These are phyloP conservation scores for Clarireedia paspali DNA, from an alignment of 2,329 filamentous ascomycete species.

Conservation along the genomic window DNA sequence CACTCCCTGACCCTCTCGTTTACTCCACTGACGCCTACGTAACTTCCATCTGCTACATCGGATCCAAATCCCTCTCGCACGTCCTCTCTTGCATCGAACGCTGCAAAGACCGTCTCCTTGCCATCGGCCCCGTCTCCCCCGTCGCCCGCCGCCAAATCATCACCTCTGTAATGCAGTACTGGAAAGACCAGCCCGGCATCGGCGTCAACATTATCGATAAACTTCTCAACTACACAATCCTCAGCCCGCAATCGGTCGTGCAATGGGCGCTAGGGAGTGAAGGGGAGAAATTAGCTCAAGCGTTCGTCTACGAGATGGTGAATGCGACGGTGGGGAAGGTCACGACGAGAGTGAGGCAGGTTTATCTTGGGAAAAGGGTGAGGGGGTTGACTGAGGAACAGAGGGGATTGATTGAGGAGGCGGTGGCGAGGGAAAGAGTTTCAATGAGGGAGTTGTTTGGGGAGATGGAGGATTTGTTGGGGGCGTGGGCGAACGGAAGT, in stretches of 20 bases:
- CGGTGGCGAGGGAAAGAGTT: constrained; percentile 59
- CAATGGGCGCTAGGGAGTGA: constrained; percentile 75
- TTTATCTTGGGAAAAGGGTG: constrained; percentile 56
- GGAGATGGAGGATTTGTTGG: constrained; percentile 70
- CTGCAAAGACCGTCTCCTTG: constrained; percentile 79
- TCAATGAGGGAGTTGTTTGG: constrained; percentile 75
- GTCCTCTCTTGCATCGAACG: constrained; percentile 93
- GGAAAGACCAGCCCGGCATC: constrained; percentile 85
- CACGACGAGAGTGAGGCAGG: constrained; percentile 74
- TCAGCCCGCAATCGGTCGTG: constrained; percentile 77
- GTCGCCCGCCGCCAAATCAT: constrained; percentile 82
- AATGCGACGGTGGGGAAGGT: constrained; percentile 86
- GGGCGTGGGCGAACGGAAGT: constrained; percentile 62
- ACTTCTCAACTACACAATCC: constrained; percentile 91
- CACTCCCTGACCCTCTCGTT: constrained; percentile 66
- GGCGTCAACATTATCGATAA: constrained; percentile 93
- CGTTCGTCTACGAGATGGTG: constrained; percentile 84
- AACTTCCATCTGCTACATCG: constrained; percentile 86
- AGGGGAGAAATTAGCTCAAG: constrained; percentile 56
- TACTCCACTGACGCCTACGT: constrained; percentile 91
- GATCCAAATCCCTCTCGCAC: constrained; percentile 92
- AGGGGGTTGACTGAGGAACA: constrained; percentile 45
- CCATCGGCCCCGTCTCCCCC: constrained; percentile 67
- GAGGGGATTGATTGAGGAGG: constrained; percentile 48
- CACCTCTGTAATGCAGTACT: constrained; percentile 83